Conservation (phyloP, 148 eudicot species). For the Rhododendron mucronatum region DNA sequence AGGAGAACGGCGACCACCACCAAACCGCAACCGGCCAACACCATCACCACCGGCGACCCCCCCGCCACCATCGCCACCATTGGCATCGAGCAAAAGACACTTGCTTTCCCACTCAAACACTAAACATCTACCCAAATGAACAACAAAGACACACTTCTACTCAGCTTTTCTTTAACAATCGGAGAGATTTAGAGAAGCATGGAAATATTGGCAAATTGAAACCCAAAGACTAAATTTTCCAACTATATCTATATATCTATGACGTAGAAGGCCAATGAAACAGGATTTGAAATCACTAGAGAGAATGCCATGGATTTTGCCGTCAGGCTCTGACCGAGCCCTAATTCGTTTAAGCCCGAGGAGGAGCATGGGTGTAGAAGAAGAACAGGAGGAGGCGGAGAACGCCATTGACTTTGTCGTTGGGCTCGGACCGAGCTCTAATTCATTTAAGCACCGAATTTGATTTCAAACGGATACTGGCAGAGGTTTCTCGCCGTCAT, state of each 20-base stretch:
- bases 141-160: neutral
- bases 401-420: conserved; percentile 63
- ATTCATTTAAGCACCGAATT: conserved; percentile 13
- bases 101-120: neutral
- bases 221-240: neutral
- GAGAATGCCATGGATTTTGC: conserved; percentile 3
- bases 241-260: neutral
- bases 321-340: too few relatives aligned
- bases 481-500: neutral
- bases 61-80: too few relatives aligned
- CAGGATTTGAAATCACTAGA: conserved; percentile 71
- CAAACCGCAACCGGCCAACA: too few relatives aligned
- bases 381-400: too few relatives aligned
- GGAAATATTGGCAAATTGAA: neutral
- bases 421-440: conserved; percentile 51
- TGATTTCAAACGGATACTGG: conserved; percentile 15
- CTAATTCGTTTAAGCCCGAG: too few relatives aligned
- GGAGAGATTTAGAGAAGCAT: neutral
- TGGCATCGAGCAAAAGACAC: neutral
- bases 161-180: neutral
- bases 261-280: conserved; percentile 60
- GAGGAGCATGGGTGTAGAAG: too few relatives aligned
- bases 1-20: too few relatives aligned
- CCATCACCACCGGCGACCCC: too few relatives aligned
- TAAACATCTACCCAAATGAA: neutral